Conservation (phyloP, 2,329 filamentous ascomycete species). For the Clarireedia hainanense region DNA sequence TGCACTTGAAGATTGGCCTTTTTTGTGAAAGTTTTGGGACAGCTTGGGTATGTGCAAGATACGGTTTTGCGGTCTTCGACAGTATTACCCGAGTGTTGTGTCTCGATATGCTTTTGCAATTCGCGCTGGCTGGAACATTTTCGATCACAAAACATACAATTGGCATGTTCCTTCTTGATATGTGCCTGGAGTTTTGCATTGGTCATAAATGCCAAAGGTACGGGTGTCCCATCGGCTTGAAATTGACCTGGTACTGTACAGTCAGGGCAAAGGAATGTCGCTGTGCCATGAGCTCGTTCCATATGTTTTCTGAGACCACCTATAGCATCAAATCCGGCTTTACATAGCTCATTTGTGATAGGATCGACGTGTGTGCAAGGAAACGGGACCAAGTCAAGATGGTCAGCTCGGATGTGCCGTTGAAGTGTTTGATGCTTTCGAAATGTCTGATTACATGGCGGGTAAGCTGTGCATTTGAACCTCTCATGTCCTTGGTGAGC, state of each 20-base stretch:
- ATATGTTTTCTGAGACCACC: conserved; percentile 65
- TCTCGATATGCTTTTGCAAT: conserved; percentile 70
- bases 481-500: conserved; percentile 71
- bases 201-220: conserved; percentile 58
- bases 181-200: conserved; percentile 66
- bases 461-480: conserved; percentile 63
- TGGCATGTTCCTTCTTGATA: conserved; percentile 62
- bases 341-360: conserved; percentile 48
- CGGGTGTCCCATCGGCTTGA: conserved; percentile 33
- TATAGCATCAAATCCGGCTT: conserved; percentile 64
- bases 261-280: conserved; percentile 69
- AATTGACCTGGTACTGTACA: conserved; percentile 41
- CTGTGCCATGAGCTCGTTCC: conserved; percentile 55
- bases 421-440: conserved; percentile 82
- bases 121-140: conserved; percentile 59
- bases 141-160: conserved; percentile 68
- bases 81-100: conserved; percentile 58
- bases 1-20: conserved; percentile 78
- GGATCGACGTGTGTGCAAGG: conserved; percentile 55
- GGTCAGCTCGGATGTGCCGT: conserved; percentile 70
- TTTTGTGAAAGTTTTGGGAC: conserved; percentile 71
- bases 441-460: conserved; percentile 68
- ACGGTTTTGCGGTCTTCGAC: conserved; percentile 58
- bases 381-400: conserved; percentile 65
- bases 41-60: conserved; percentile 59